These are phyloP conservation scores for Meyerozyma guilliermondii DNA, from an alignment of 1,139 yeast species.

Conservation along the genomic window DNA sequence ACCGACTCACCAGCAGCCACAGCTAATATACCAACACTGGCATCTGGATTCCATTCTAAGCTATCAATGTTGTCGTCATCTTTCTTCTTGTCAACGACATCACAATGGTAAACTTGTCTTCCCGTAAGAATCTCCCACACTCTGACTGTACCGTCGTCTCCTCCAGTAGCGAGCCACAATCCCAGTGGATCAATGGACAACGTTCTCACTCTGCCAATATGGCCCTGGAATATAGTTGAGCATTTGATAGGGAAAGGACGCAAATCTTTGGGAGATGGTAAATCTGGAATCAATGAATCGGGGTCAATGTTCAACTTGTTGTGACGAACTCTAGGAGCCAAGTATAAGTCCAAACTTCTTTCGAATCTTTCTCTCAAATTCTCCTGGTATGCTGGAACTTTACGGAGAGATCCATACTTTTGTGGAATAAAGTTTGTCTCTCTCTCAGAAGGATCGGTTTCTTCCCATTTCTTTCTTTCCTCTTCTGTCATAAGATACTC, in stretches of 20 bases:
- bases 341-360: constrained; percentile 85
- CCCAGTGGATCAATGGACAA: constrained; percentile 86
- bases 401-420: constrained; percentile 75
- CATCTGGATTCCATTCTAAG: constrained; percentile 88
- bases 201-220: constrained; percentile 75
- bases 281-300: constrained; percentile 89
- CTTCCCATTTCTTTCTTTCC: constrained; percentile 71
- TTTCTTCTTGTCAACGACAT: constrained; percentile 45
- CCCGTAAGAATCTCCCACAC: constrained; percentile 97
- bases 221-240: constrained; percentile 82
- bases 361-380: constrained; percentile 87
- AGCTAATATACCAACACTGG: constrained; percentile 69
- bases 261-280: constrained; percentile 94
- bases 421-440: constrained; percentile 78
- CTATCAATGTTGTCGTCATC: constrained; percentile 79
- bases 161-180: constrained; percentile 93
- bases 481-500: constrained; percentile 82
- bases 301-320: constrained; percentile 93
- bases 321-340: constrained; percentile 94
- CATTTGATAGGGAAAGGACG: constrained; percentile 97
- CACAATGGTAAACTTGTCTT: constrained; percentile 74
- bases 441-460: constrained; percentile 70
- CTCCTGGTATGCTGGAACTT: constrained; percentile 90
- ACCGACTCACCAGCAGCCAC: constrained; percentile 79
- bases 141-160: constrained; percentile 94